These are phyloP conservation scores for Pseudogymnoascus sp. DNA, from an alignment of 2,329 filamentous ascomycete genomes.

Conservation along the genomic window DNA sequence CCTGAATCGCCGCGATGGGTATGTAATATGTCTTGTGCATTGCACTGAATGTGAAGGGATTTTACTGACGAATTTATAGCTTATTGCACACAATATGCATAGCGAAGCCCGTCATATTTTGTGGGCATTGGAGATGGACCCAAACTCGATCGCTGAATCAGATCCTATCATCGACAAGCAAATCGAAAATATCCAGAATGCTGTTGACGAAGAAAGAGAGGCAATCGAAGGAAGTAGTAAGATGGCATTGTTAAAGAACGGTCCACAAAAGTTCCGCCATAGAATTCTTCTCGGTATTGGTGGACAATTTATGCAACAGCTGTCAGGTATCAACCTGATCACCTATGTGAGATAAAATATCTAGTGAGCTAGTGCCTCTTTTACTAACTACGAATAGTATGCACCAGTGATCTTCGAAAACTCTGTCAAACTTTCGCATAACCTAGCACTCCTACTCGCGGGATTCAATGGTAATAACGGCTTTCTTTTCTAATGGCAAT, in stretches of 20 bases:
- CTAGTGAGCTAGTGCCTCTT: not conserved
- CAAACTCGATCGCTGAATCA: constrained; percentile 22
- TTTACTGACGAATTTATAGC: constrained; percentile 6
- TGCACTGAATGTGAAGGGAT: not conserved
- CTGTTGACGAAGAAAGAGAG: constrained; percentile 33
- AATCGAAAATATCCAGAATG: constrained; percentile 31
- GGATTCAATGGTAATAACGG: constrained; percentile 33
- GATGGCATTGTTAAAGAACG: constrained; percentile 33
- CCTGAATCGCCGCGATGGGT: constrained; percentile 31
- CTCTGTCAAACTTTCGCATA: constrained; percentile 35
- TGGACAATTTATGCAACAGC: constrained; percentile 39
- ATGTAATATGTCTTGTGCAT: constrained; percentile 11
- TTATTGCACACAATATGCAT: constrained; percentile 23
- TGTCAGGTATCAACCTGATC: constrained; percentile 23
- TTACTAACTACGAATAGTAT: constrained; percentile 16
- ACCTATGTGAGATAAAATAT: constrained; percentile 22
- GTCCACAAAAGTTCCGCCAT: constrained; percentile 33
- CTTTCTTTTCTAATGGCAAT: not conserved
- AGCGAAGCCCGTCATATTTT: constrained; percentile 25
- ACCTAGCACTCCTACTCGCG: constrained; percentile 42
- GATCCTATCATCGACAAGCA: constrained; percentile 18
- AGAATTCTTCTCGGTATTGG: constrained; percentile 34
- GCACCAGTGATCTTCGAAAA: constrained; percentile 40
- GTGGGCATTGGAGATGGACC: constrained; percentile 27
- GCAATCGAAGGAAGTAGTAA: constrained; percentile 29